These are phyloP conservation scores for Arabidopsis lyrata DNA, from an alignment of 441 rosid species.

Conservation along the genomic window DNA sequence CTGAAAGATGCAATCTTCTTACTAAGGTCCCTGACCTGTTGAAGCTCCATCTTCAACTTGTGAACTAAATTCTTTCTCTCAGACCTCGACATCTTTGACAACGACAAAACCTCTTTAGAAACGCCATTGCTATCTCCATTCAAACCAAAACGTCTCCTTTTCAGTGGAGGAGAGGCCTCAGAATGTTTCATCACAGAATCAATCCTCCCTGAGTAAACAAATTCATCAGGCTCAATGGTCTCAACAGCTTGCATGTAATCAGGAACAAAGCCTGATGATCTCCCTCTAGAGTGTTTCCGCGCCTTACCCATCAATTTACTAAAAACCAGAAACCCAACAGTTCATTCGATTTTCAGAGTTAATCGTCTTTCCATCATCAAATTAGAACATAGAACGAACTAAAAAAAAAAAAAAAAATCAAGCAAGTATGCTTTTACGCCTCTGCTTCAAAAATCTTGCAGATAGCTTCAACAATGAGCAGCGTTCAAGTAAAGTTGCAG, in stretches of 20 bases:
- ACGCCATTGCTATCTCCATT: conserved; percentile 54
- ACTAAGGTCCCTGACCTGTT: conserved; percentile 68
- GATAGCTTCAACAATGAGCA: too few relatives aligned
- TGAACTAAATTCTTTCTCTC: conserved; percentile 66
- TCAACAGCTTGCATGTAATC: conserved; percentile 68
- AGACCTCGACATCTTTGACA: conserved; percentile 66
- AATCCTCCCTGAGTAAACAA: conserved; percentile 67
- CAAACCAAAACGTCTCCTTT: conserved; percentile 68
- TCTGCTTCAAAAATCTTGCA: conserved; percentile 6
- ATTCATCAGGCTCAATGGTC: conserved; percentile 75
- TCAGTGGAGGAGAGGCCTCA: conserved; percentile 63
- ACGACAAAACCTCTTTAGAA: conserved; percentile 62
- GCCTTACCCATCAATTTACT: conserved; percentile 70
- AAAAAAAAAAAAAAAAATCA: not conserved
- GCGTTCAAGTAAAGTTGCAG: not conserved
- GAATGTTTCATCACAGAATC: conserved; percentile 48
- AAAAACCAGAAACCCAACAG: not conserved
- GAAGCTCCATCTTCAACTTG: conserved; percentile 76
- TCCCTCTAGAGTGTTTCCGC: conserved; percentile 69
- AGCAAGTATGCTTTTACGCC: not conserved
- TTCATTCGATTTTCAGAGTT: too few relatives aligned
- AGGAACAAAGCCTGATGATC: conserved; percentile 66
- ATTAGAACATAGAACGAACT: not conserved
- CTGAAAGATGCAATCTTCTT: conserved; percentile 56
- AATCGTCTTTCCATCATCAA: not conserved